phyloP scores from a whole-genome alignment of 2,329 filamentous ascomycete species.

The Scolecobasidium constrictum region DNA sequence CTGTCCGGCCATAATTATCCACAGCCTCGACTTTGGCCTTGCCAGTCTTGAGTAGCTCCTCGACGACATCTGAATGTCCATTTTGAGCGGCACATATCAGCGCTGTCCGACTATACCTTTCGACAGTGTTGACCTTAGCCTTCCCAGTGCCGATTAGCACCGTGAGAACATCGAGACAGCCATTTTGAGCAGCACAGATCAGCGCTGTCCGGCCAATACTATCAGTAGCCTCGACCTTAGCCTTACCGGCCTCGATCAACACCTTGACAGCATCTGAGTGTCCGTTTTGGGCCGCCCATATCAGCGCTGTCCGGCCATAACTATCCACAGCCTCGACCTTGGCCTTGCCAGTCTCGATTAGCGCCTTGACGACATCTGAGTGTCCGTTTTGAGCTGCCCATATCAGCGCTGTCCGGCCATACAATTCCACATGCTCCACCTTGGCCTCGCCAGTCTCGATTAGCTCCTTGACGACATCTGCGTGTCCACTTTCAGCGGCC shows the following conservation, averaged over 20 bases:
- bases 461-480: slow-evolving; percentile 3
- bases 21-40: no score
- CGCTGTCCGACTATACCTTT: not conserved
- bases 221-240: not conserved
- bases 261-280: not conserved
- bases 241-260: not conserved
- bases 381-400: not conserved
- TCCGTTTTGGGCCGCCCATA: not conserved
- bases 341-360: not conserved
- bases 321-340: not conserved
- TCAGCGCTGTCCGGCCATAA: not conserved
- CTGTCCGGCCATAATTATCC: no score
- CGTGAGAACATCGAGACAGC: not conserved
- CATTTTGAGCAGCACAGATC: slow-evolving; percentile 1
- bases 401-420: not conserved
- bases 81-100: not conserved
- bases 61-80: not conserved
- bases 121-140: not conserved
- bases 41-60: no score
- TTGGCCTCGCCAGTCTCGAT: not conserved
- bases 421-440: not conserved
- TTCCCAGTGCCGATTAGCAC: not conserved
- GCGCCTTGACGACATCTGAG: not conserved
- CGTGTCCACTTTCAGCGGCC: slow-evolving; percentile 1
- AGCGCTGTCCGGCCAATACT: not conserved